A percentile compares a stretch with the other conserved stretches of the same genome.
These are phyloP conservation scores for Mortierella sp. DNA, from an alignment of 371 early-diverging fungal species.

Conservation along the genomic window DNA sequence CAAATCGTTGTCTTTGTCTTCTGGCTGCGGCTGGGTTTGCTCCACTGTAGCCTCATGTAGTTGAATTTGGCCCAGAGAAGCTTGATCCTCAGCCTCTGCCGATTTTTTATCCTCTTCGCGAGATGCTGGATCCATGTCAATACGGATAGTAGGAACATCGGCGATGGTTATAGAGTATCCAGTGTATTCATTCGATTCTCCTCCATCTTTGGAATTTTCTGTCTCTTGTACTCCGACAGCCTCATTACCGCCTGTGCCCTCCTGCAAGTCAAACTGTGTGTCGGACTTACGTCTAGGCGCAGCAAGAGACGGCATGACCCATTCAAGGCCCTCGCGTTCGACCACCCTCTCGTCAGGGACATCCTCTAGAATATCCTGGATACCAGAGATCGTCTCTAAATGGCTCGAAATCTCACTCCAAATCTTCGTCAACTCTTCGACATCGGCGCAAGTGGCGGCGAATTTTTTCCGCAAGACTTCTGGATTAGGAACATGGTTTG, in stretches of 20 bases:
- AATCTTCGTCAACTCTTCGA: conserved; percentile 41
- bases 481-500: conserved; percentile 45
- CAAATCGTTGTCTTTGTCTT: background rate
- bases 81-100: conserved; percentile 8
- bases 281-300: conserved; percentile 51
- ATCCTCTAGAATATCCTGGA: conserved; percentile 57
- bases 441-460: conserved; percentile 33
- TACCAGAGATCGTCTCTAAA: conserved; percentile 47
- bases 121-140: conserved; percentile 42
- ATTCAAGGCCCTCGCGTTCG: conserved; percentile 39
- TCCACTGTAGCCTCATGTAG: background rate
- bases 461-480: conserved; percentile 41
- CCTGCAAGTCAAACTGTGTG: conserved; percentile 4
- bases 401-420: conserved; percentile 55
- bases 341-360: conserved; percentile 54
- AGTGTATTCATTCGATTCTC: background rate
- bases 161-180: background rate
- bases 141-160: conserved; percentile 48
- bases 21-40: background rate
- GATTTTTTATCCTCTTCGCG: conserved; percentile 23
- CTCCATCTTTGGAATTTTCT: background rate
- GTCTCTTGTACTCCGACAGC: background rate
- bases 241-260: background rate
- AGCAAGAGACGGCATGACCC: conserved; percentile 49
- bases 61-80: no score